Evolutionary conservation across 2,329 filamentous ascomycete species (phyloP), one percentile per base, ranked within the genome.

Genomic region (Cytospora chrysosperma): DNA sequence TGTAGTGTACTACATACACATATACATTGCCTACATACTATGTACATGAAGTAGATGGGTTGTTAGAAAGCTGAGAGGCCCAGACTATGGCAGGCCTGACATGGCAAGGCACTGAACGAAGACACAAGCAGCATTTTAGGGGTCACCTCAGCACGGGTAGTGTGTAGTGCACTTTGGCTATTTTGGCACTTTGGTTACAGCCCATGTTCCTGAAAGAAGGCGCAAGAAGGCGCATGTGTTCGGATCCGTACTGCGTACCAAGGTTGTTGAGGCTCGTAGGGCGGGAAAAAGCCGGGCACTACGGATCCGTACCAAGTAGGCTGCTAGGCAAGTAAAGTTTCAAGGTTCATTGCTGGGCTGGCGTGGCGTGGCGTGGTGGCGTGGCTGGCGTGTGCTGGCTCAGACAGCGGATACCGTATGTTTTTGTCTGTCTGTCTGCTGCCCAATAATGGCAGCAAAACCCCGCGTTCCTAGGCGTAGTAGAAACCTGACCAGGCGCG

Each of bases 401-500:
- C 52, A 26, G 52, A 21, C 28, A 32, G 4, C 19, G 27, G 26
- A 49, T 30, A n/a, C n/a, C n/a, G n/a, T n/a, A 51, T 26, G 37
- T 56, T 21, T 47, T n/a, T n/a, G n/a, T n/a, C n/a, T n/a, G n/a
- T n/a, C n/a, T 26, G 12, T 28, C 49, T 43, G 15, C 50, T 28
- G 24, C 8, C 50, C 13, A 52, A n/a, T 52, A 19, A 40, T 27
- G 17, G 26, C 19, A 50, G 54, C 34, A 57, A 49, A 53, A 32
- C 27, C 50, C 50, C n/a, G 21, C 30, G 51, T 50, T 61, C 27
- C 43, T 55, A 32, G 30, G 55, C 37, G 27, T 28, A 24, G 13
- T 43, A 49, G 30, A 43, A 50, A 40, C 43, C 32, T 24, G 27
- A 54, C 34, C 54, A 32, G 55, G 55, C 61, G 61, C 61, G 52